These are phyloP conservation scores for Grifola frondosa DNA, from an alignment of 1,284 basidiomycete genomes.

Conservation along the genomic window DNA sequence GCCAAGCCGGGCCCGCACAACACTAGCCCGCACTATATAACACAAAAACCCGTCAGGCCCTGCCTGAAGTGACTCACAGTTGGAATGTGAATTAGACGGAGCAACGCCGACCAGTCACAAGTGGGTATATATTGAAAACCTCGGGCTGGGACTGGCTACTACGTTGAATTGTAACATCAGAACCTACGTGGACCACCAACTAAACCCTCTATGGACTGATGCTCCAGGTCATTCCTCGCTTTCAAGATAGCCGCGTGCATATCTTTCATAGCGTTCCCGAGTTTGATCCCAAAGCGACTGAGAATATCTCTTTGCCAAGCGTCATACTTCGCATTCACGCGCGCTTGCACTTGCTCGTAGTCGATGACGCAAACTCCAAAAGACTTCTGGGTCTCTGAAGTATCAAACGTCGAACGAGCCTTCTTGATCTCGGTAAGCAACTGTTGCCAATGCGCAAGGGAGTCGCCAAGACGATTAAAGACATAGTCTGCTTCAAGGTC, in stretches of 20 bases:
- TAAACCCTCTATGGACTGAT: constrained; percentile 74
- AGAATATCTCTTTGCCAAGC: constrained; percentile 96
- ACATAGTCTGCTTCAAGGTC: constrained; percentile 97
- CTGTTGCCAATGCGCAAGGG: constrained; percentile 91
- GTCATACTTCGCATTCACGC: constrained; percentile 98
- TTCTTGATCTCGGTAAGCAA: constrained; percentile 96
- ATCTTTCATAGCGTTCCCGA: constrained; percentile 94
- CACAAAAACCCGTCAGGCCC: no score
- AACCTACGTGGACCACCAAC: constrained; percentile 43
- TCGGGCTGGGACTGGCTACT: no score
- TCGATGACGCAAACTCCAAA: constrained; percentile 95
- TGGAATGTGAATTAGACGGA: no score
- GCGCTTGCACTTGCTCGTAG: constrained; percentile 96
- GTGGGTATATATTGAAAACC: no score
- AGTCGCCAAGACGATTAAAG: constrained; percentile 92
- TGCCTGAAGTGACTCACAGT: no score
- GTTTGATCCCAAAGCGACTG: constrained; percentile 87
- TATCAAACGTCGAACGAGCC: constrained; percentile 94
- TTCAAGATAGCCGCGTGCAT: constrained; percentile 92
- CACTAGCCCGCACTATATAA: no score
- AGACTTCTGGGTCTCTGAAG: constrained; percentile 87
- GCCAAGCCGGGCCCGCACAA: constrained; percentile 3
- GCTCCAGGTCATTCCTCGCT: constrained; percentile 92
- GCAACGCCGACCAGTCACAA: no score
- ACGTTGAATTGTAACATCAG: no score